phyloP scores from a whole-genome alignment of 352 stramenopile genomes.

The Pythium grandisporangium region DNA sequence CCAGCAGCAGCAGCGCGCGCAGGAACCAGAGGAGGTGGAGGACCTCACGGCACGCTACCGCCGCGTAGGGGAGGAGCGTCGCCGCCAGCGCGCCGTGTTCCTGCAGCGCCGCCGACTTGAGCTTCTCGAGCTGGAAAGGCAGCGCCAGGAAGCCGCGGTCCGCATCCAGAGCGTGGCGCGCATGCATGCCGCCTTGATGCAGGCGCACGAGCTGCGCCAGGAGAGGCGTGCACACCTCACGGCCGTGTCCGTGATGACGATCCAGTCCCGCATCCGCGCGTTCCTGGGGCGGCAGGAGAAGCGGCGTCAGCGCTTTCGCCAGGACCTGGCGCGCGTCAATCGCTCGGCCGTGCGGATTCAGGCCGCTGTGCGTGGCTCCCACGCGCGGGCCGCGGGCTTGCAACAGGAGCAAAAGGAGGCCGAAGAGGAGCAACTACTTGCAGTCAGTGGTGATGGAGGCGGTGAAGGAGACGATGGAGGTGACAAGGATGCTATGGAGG shows the following conservation, averaged over 20 bases:
- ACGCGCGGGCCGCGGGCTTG: conserved; percentile 31
- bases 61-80: conserved; percentile 35
- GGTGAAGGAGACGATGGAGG: conserved; percentile 8
- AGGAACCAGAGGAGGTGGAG: conserved; percentile 10
- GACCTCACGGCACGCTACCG: conserved; percentile 26
- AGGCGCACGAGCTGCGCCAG: conserved; percentile 16
- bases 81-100: conserved; percentile 39
- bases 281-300: conserved; percentile 35
- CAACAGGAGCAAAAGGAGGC: conserved; percentile 6
- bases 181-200: conserved; percentile 24
- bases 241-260: conserved; percentile 44
- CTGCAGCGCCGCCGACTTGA: conserved; percentile 42
- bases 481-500: conserved; percentile 8
- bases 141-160: conserved; percentile 23
- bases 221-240: conserved; percentile 47
- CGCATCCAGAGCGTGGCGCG: conserved; percentile 42
- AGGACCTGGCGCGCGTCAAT: conserved; percentile 53
- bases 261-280: conserved; percentile 62
- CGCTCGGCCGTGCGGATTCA: conserved; percentile 53
- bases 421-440: neutral
- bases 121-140: conserved; percentile 34
- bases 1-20: conserved; percentile 28
- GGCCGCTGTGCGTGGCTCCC: conserved; percentile 59
- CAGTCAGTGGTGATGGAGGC: conserved; percentile 4
- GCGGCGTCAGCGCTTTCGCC: conserved; percentile 27